Evolutionary conservation across 2,329 filamentous ascomycete genomes (phyloP), one percentile per base, ranked within the genome.

Genomic region (Dactylellina parvicollis): DNA sequence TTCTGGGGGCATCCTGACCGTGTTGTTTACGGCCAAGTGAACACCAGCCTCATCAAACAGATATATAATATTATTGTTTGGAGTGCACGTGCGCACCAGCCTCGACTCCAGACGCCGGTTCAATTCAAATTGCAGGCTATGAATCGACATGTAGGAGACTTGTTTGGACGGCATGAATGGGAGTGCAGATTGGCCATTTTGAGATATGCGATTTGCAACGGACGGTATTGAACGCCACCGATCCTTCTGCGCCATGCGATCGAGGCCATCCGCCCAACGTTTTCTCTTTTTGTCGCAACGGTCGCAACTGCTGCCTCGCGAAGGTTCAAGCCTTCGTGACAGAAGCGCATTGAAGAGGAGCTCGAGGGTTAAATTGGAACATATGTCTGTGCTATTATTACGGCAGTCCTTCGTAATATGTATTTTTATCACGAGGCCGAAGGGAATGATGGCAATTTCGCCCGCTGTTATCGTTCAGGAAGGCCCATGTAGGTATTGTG

Each of bases 381-480:
- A 32, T 32, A 36, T 28, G 60, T 56, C 44, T 46, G 62, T 67
- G 40, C 61, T 56, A 57, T 49, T 57, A 28, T 26, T 62, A 30
- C 18, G 22, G n/a, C 4, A 16, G 16, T 28, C 2, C 32, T 50
- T n/a, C 22, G n/a, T 36, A 50, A 28, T 50, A 18, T 55, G 10
- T 18, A n/a, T 30, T 49, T 34, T 34, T 34, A 56, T 56, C 52
- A 56, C 52, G 52, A 56, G 52, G 20, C 36, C 42, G 14, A 2
- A 7, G 4, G 30, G 8, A 14, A n/a, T 49, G 22, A n/a, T 20
- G 14, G 44, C 30, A 71, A 71, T 71, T 71, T 71, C 65, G 56
- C 65, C 38, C 46, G 59, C 34, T 56, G 40, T 70, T 64, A 71
- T 57, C 34, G 66, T 61, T 56, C 49, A 71, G 56, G 66, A 71